phyloP scores from a whole-genome alignment of 441 rosid species.

The Geranium incanum region DNA sequence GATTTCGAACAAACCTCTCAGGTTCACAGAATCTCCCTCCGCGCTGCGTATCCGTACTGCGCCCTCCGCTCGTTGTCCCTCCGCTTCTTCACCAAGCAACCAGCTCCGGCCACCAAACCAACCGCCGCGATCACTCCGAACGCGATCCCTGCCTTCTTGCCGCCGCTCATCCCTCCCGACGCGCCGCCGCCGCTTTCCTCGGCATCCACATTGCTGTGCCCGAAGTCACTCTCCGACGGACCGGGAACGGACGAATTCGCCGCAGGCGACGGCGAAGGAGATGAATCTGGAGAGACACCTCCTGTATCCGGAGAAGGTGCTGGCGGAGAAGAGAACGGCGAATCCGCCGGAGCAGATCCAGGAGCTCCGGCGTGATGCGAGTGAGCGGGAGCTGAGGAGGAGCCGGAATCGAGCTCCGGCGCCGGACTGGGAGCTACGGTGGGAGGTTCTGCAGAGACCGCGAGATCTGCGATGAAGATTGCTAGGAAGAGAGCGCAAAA shows the following conservation, averaged over 20 bases:
- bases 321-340: neutral
- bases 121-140: neutral
- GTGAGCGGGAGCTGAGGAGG: neutral
- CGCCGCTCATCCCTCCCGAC: neutral
- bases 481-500: slow-evolving; percentile 5
- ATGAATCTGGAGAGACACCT: neutral
- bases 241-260: neutral
- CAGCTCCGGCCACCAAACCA: neutral
- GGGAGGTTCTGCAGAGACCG: neutral
- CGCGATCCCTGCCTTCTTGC: slow-evolving; percentile 4
- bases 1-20: neutral
- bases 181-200: neutral
- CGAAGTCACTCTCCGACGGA: neutral
- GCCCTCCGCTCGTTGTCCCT: slow-evolving; percentile 4
- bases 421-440: slow-evolving; percentile 4
- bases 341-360: neutral
- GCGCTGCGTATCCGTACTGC: neutral
- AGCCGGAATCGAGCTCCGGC: neutral
- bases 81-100: neutral
- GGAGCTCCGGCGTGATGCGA: neutral
- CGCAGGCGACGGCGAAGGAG: neutral
- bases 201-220: neutral
- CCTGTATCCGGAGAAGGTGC: neutral
- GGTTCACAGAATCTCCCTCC: slow-evolving; percentile 1
- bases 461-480: neutral